These are phyloP conservation scores for Geoglossum glabrum DNA, from an alignment of 495 filamentous ascomycete species.

Conservation along the genomic window DNA sequence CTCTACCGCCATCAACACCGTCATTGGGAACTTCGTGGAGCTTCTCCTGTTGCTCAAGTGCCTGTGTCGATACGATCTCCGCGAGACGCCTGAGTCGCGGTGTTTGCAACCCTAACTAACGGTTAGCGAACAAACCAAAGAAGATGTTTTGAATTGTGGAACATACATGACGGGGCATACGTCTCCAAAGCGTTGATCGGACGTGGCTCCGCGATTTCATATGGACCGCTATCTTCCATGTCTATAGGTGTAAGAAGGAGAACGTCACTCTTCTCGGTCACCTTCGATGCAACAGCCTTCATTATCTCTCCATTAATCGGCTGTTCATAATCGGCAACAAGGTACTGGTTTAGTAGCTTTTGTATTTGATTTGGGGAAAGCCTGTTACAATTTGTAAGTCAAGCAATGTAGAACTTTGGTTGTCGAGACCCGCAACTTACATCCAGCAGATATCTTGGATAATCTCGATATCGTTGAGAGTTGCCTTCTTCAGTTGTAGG, in stretches of 20 bases:
- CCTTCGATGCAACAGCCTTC: conserved; percentile 93
- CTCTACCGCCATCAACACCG: conserved; percentile 18
- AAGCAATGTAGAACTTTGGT: conserved; percentile 3
- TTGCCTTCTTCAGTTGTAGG: conserved; percentile 96
- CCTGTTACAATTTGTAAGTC: conserved; percentile 23
- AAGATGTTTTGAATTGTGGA: neutral
- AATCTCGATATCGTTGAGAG: conserved; percentile 97
- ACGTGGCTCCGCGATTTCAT: conserved; percentile 93
- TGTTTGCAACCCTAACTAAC: conserved; percentile 65
- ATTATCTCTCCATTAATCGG: conserved; percentile 99
- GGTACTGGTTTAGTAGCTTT: conserved; percentile 94
- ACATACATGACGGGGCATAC: conserved; percentile 85
- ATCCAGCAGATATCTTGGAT: conserved; percentile 99
- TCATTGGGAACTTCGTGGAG: conserved; percentile 30
- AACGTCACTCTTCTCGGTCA: conserved; percentile 96
- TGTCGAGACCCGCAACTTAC: conserved; percentile 29
- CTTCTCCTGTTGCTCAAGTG: conserved; percentile 82
- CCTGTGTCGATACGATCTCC: conserved; percentile 92
- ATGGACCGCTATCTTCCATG: conserved; percentile 99
- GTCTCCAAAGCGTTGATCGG: conserved; percentile 94
- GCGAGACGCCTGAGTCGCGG: conserved; percentile 82
- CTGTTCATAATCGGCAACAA: conserved; percentile 97
- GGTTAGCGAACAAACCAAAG: neutral
- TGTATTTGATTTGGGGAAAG: conserved; percentile 98
- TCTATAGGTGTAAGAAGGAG: conserved; percentile 83